These are phyloP conservation scores for Ceratobasidium sp. DNA, from an alignment of 1,284 basidiomycete species.

Conservation along the genomic window DNA sequence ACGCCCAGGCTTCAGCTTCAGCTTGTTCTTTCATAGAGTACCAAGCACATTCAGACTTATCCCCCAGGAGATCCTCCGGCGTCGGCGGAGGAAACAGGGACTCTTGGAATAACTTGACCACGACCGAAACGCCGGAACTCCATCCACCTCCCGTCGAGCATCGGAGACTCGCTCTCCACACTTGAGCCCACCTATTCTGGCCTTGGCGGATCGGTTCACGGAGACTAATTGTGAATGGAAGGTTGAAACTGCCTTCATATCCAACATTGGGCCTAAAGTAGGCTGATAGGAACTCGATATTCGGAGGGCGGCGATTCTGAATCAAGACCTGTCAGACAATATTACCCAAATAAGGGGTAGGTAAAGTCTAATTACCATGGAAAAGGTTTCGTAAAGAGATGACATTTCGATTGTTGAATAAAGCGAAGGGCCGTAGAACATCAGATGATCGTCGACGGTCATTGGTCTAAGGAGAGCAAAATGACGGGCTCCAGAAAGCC, in stretches of 20 bases:
- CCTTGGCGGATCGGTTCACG: constrained; percentile 36
- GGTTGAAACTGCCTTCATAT: constrained; percentile 30
- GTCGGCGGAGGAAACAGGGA: constrained; percentile 36
- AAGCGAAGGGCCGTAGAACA: constrained; percentile 37
- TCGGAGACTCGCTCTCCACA: constrained; percentile 37
- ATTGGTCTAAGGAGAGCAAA: constrained; percentile 31
- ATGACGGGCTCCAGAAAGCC: constrained; percentile 33
- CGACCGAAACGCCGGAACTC: constrained; percentile 25
- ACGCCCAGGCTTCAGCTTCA: constrained; percentile 37
- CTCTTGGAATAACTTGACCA: constrained; percentile 36
- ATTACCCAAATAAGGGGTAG: constrained; percentile 1
- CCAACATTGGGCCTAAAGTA: constrained; percentile 33
- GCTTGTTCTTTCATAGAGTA: constrained; percentile 38
- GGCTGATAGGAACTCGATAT: constrained; percentile 27
- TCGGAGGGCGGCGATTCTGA: constrained; percentile 32
- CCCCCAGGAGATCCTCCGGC: constrained; percentile 29
- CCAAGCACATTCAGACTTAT: constrained; percentile 37
- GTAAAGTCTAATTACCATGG: constrained; percentile 20
- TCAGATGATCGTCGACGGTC: constrained; percentile 33
- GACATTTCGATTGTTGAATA: constrained; percentile 35
- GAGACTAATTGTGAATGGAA: constrained; percentile 35
- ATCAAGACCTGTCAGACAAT: constrained; percentile 29
- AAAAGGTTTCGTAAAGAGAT: constrained; percentile 31
- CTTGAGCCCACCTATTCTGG: constrained; percentile 37
- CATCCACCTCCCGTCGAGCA: constrained; percentile 28